Evolutionary conservation across 352 stramenopile species (phyloP).

Genomic region (Globisporangium nodosum): DNA sequence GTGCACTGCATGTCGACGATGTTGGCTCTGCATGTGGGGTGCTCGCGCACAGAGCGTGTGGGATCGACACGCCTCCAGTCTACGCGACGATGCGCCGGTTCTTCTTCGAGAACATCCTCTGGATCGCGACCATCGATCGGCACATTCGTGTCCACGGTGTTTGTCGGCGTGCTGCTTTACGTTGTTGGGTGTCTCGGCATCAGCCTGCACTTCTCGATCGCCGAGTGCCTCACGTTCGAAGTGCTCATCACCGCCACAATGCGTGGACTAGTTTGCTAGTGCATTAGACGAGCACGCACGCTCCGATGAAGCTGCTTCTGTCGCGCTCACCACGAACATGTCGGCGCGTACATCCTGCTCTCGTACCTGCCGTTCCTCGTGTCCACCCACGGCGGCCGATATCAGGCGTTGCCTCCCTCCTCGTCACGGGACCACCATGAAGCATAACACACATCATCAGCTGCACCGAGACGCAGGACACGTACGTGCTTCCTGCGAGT

Average conservation of each 20-base stretch:
- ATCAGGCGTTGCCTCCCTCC: too few relatives aligned
- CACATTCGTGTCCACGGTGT: slow-evolving; percentile 85
- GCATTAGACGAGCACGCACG: background rate
- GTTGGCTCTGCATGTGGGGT: background rate
- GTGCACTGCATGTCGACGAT: slow-evolving; percentile 4
- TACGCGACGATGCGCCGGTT: slow-evolving; percentile 89
- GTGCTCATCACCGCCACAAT: slow-evolving; percentile 88
- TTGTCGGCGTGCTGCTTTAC: slow-evolving; percentile 78
- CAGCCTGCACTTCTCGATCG: slow-evolving; percentile 72
- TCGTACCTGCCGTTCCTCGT: slow-evolving; percentile 44
- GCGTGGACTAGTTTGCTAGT: background rate
- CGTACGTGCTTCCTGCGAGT: too few relatives aligned
- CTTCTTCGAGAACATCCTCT: slow-evolving; percentile 91
- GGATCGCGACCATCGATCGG: slow-evolving; percentile 82
- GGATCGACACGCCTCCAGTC: slow-evolving; percentile 10
- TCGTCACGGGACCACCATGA: too few relatives aligned
- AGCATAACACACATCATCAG: too few relatives aligned
- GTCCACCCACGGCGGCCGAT: too few relatives aligned
- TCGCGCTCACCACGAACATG: too few relatives aligned
- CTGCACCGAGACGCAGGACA: too few relatives aligned
- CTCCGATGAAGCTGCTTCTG: too few relatives aligned
- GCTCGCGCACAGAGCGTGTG: background rate
- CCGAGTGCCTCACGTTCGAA: slow-evolving; percentile 90
- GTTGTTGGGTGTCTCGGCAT: slow-evolving; percentile 47
- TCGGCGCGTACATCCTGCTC: slow-evolving; percentile 8